These are phyloP conservation scores for Candida nonsorbophila DNA, from an alignment of 805 yeast species.

Conservation along the genomic window DNA sequence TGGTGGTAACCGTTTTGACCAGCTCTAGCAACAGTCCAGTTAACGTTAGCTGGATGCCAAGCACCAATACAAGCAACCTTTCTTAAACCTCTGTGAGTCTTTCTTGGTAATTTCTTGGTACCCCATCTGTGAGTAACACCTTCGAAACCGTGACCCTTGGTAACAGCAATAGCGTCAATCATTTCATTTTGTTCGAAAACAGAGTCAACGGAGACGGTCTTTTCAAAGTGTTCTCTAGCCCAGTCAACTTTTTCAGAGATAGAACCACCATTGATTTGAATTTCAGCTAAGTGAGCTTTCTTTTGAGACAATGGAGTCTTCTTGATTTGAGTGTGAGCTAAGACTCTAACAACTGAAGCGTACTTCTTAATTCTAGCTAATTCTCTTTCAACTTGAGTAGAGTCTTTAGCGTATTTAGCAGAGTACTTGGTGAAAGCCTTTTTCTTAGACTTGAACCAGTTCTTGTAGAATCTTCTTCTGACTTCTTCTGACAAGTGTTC, in stretches of 20 bases:
- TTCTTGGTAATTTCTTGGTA: constrained; percentile 99
- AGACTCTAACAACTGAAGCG: constrained; percentile 97
- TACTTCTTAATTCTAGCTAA: constrained; percentile 98
- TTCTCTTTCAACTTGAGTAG: constrained; percentile 87
- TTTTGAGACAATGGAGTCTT: constrained; percentile 98
- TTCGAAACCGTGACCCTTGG: constrained; percentile 99
- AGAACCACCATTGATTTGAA: constrained; percentile 99
- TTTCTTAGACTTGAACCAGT: constrained; percentile 99
- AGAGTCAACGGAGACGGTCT: constrained; percentile 92
- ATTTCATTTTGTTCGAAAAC: constrained; percentile 98
- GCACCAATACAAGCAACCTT: constrained; percentile 99
- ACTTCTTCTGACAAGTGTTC: constrained; percentile 99
- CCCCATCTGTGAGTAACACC: constrained; percentile 99
- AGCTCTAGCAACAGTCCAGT: constrained; percentile 99
- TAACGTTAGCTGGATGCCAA: constrained; percentile 99
- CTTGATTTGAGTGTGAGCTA: constrained; percentile 99
- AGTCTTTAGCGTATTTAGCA: constrained; percentile 92
- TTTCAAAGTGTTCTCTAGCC: constrained; percentile 99
- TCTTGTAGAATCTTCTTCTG: constrained; percentile 99
- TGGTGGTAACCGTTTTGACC: constrained; percentile 99
- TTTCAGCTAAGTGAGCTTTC: constrained; percentile 99
- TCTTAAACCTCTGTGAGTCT: constrained; percentile 99
- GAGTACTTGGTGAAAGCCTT: constrained; percentile 99
- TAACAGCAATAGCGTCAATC: constrained; percentile 97
- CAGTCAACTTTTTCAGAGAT: constrained; percentile 94